Evolutionary conservation across 148 eudicot species (phyloP), one percentile per base, ranked within the genome.

Genomic region (Diospyros lotus): DNA sequence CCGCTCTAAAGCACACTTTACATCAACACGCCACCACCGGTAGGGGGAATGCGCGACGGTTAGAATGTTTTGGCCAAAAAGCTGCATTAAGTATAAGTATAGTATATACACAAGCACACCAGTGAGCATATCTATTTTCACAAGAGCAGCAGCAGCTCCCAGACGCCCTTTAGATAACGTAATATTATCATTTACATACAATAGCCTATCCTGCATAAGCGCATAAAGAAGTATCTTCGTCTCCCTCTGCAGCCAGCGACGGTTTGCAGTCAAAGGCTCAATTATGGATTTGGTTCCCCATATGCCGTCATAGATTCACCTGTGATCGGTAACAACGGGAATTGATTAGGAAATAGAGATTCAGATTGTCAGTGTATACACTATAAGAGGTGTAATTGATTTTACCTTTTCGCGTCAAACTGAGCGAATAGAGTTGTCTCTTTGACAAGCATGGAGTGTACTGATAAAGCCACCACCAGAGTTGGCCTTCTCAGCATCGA

Each of bases 401-500:
- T 2, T 5, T 69, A 60, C 73, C 60, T 43, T 39, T 28, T 44
- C 28, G 13, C 80, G 45, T 71, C 66, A 81, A n/a, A 71, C 42
- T 4, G 77, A 77, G 48, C 73, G 58, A 46, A 80, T 77, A 45
- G 79, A 78, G 44, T 66, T 70, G 38, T 72, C 72, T 2, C 69
- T 71, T 18, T 51, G 63, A 51, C 72, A 66, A 43, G 68, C n/a
- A 38, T 63, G 76, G 58, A 75, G 46, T 15, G 58, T 28, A 67
- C 28, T 39, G 14, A 9, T 56, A 53, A 55, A 13, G 63, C 75
- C n/a, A 43, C 65, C 48, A 50, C 67, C 15, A 41, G 81, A 71
- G 45, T 67, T 66, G 5, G 62, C 80, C 68, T 80, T 68, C 74
- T 66, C 85, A 38, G 55, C 64, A 54, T 64, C 83, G 7, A 13